Evolutionary conservation across 2,329 filamentous ascomycete genomes (phyloP).

Genomic region (Clonostachys rosea): DNA sequence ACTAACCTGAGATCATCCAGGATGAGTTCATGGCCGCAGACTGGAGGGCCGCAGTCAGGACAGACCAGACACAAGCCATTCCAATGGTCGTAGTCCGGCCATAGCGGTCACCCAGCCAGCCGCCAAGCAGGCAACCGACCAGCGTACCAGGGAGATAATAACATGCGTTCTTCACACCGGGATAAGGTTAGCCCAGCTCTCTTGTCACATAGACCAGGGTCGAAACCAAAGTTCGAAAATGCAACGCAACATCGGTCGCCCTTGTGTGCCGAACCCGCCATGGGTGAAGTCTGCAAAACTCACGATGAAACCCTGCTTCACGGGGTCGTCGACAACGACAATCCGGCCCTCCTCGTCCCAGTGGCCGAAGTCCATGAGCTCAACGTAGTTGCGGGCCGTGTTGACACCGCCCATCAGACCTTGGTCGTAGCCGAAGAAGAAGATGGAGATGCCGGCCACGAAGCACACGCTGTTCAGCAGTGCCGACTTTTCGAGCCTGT

Average conservation of each 20-base stretch:
- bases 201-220: slow-evolving; percentile 9
- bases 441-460: slow-evolving; percentile 60
- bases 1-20: slow-evolving; percentile 66
- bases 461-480: slow-evolving; percentile 59
- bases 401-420: slow-evolving; percentile 62
- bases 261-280: neutral
- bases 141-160: slow-evolving; percentile 51
- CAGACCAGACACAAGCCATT: slow-evolving; percentile 50
- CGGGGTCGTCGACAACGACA: slow-evolving; percentile 48
- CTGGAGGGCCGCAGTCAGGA: slow-evolving; percentile 60
- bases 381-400: slow-evolving; percentile 58
- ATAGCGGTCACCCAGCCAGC: slow-evolving; percentile 58
- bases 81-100: slow-evolving; percentile 62
- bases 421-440: slow-evolving; percentile 62
- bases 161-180: slow-evolving; percentile 10
- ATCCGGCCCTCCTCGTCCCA: slow-evolving; percentile 41
- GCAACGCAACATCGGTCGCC: slow-evolving; percentile 12
- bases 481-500: slow-evolving; percentile 47
- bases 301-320: slow-evolving; percentile 25
- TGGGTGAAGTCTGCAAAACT: neutral
- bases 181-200: neutral
- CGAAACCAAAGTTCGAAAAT: neutral
- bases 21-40: slow-evolving; percentile 58
- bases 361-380: slow-evolving; percentile 61
- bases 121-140: slow-evolving; percentile 57